Conservation (phyloP, 495 filamentous ascomycete genomes). For the Pyronema omphalodes region DNA sequence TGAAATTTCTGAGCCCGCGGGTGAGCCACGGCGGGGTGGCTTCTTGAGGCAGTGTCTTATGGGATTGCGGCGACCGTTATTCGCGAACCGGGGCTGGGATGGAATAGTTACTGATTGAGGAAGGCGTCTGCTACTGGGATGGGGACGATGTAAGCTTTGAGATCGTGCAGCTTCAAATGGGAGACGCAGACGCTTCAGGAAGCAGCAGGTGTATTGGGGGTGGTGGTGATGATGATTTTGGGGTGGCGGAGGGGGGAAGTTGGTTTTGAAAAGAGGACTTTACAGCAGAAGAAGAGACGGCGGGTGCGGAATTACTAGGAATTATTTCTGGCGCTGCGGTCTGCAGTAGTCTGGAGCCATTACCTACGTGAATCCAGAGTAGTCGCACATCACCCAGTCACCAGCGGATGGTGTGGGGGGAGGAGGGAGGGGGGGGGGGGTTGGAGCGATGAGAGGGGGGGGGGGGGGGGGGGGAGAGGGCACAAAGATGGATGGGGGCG, state of each 20-base stretch:
- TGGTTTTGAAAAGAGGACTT: background rate
- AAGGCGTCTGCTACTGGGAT: background rate
- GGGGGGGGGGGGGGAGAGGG: no score
- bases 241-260: background rate
- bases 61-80: background rate
- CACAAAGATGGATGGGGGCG: background rate
- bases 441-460: background rate
- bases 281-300: background rate
- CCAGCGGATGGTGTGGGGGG: background rate
- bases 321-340: background rate
- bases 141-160: background rate
- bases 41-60: constrained; percentile 12
- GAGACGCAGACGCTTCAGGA: no score
- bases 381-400: background rate
- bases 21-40: constrained; percentile 21
- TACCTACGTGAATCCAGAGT: background rate
- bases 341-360: background rate
- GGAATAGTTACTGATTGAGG: background rate
- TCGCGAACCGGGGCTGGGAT: background rate
- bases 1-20: constrained; percentile 19
- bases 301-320: background rate
- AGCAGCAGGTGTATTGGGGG: no score
- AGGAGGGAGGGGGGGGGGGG: background rate
- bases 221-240: no score
- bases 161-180: no score